Percentiles rank a stretch among this genome's conserved stretches.
phyloP scores from a whole-genome alignment of 2,329 filamentous ascomycete genomes.

The Cordyceps fumosorosea region DNA sequence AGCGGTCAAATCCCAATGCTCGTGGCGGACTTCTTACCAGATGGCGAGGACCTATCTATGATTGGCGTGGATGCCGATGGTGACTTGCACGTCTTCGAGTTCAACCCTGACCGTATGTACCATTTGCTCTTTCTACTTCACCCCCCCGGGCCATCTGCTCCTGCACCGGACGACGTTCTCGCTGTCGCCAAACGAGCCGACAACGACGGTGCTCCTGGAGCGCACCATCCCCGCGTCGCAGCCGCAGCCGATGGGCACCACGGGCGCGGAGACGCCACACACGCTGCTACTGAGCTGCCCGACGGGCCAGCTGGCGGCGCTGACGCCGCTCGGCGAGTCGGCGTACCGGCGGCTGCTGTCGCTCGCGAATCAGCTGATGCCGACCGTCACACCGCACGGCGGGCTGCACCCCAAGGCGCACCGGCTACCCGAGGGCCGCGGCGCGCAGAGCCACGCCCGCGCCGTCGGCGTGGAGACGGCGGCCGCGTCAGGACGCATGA shows the following conservation, averaged over 20 bases:
- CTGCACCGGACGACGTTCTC: slow-evolving; percentile 85
- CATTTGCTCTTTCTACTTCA: slow-evolving; percentile 18
- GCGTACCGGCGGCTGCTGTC: slow-evolving; percentile 79
- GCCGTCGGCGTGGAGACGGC: slow-evolving; percentile 49
- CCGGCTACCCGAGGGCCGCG: slow-evolving; percentile 48
- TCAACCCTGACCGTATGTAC: slow-evolving; percentile 81
- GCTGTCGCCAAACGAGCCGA: slow-evolving; percentile 69
- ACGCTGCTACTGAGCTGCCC: slow-evolving; percentile 63
- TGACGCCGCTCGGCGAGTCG: slow-evolving; percentile 72
- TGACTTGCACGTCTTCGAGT: slow-evolving; percentile 84
- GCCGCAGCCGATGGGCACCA: slow-evolving; percentile 23
- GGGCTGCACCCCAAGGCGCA: slow-evolving; percentile 81
- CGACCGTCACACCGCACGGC: slow-evolving; percentile 66
- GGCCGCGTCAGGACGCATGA: slow-evolving; percentile 53
- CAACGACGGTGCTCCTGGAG: slow-evolving; percentile 69
- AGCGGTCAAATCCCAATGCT: slow-evolving; percentile 70
- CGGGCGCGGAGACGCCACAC: slow-evolving; percentile 26
- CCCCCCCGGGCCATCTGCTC: slow-evolving; percentile 67
- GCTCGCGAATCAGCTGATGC: slow-evolving; percentile 71
- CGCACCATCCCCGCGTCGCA: slow-evolving; percentile 46
- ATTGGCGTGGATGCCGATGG: slow-evolving; percentile 78
- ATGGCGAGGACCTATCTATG: slow-evolving; percentile 75
- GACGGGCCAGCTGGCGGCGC: slow-evolving; percentile 68
- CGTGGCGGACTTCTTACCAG: slow-evolving; percentile 80
- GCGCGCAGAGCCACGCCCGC: slow-evolving; percentile 30